Evolutionary conservation across 2,329 filamentous ascomycete genomes (phyloP).

Genomic region (Penicillium hordei): DNA sequence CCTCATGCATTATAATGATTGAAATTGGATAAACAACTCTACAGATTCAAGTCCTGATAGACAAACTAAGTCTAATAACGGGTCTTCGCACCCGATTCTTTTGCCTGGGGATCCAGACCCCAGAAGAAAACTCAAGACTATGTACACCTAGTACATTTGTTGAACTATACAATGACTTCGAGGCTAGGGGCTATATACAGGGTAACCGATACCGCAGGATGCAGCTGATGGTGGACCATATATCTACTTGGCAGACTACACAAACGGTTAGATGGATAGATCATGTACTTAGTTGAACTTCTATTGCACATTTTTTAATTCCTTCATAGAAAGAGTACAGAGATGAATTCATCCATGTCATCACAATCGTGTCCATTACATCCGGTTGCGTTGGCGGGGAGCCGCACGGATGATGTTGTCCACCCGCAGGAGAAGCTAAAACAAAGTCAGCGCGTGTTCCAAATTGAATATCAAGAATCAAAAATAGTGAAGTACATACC

Average conservation of each 20-base stretch:
- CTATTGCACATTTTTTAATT: constrained; percentile 19
- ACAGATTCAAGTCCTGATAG: not conserved
- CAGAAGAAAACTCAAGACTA: not conserved
- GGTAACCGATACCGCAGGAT: no score
- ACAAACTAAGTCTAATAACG: no score
- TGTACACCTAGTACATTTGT: no score
- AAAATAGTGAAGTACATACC: constrained; percentile 56
- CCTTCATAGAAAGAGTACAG: constrained; percentile 15
- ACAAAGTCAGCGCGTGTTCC: constrained; percentile 16
- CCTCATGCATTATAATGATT: not conserved
- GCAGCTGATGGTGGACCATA: no score
- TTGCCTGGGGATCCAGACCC: not conserved
- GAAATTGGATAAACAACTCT: not conserved
- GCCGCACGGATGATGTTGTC: constrained; percentile 98
- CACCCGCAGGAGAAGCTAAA: constrained; percentile 80
- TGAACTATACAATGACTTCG: not conserved
- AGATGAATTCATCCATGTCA: constrained; percentile 20
- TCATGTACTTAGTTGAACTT: constrained; percentile 15
- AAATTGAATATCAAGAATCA: not conserved
- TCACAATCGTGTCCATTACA: constrained; percentile 49
- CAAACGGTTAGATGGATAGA: constrained; percentile 1
- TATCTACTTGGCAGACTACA: not conserved
- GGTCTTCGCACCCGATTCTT: not conserved
- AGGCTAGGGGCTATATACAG: no score
- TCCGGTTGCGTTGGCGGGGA: constrained; percentile 76